Evolutionary conservation across 2,329 filamentous ascomycete species (phyloP), one percentile per base, ranked within the genome.

Genomic region (Aspergillus amoenus): DNA sequence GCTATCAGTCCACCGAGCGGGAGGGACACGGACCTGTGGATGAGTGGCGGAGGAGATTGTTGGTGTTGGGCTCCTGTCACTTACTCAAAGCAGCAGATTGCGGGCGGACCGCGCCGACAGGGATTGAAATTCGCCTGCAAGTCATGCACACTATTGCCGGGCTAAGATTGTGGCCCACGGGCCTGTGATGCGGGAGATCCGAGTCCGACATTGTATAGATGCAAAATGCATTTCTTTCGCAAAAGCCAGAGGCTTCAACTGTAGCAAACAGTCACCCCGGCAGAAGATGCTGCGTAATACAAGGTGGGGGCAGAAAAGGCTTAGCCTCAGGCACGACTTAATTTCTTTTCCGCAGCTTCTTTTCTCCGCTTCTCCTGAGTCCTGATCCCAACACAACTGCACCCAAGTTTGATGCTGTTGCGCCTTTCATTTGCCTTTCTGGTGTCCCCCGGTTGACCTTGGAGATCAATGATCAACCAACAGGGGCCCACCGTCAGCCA

Each of bases 71-170:
- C 12, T 15, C 11, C 18, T 44, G 21, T 12, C 12, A n/a, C 22
- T 48, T 48, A 55, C 52, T 55, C n/a, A 34, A 37, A 55, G 32
- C 11, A 32, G 52, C 21, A 42, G 24, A 43, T 55, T 48, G 52
- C 3, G 24, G 32, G 52, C 52, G 52, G 52, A 37, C 44, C 52
- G 43, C 42, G 48, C 52, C 52, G 52, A 48, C 39, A 46, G 32
- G 24, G 34, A 49, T 21, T 37, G 50, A 17, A 37, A 6, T n/a
- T 44, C 22, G 27, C 21, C 15, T 24, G 37, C 37, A 41, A n/a
- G 40, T 42, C 40, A 21, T 42, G 17, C 40, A 8, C 40, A 42
- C 40, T 37, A n/a, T 6, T 37, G 12, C 34, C 15, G 34, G 15
- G 15, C 27, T 30, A 30, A 30, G 27, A 30, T 30, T 30, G 27